phyloP scores from a whole-genome alignment of 495 filamentous ascomycete genomes.

The Aspergillus steynii region DNA sequence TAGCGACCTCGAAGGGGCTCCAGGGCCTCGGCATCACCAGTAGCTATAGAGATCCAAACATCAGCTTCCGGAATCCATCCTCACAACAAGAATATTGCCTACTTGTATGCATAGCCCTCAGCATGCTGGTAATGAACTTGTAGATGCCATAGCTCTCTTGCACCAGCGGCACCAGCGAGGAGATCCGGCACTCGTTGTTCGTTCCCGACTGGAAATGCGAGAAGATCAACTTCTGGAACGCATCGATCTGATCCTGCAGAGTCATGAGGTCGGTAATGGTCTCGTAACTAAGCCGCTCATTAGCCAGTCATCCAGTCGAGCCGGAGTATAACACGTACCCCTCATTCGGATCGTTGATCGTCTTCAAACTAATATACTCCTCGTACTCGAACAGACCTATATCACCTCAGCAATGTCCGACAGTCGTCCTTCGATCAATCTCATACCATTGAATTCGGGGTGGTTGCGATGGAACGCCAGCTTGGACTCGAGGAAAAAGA shows the following conservation, averaged over 20 bases:
- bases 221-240: slow-evolving; percentile 97
- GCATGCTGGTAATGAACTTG: slow-evolving; percentile 93
- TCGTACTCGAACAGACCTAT: slow-evolving; percentile 91
- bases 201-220: slow-evolving; percentile 87
- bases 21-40: slow-evolving; percentile 93
- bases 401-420: slow-evolving; percentile 17
- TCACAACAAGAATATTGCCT: slow-evolving; percentile 27
- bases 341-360: slow-evolving; percentile 98
- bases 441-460: slow-evolving; percentile 91
- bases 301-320: slow-evolving; percentile 8
- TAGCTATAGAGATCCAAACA: slow-evolving; percentile 51
- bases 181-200: slow-evolving; percentile 96
- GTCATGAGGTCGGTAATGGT: slow-evolving; percentile 96
- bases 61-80: slow-evolving; percentile 11
- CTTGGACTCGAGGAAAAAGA: slow-evolving; percentile 91
- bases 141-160: slow-evolving; percentile 99
- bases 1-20: slow-evolving; percentile 85
- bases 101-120: slow-evolving; percentile 96
- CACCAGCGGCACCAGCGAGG: slow-evolving; percentile 87
- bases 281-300: slow-evolving; percentile 63
- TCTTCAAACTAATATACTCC: slow-evolving; percentile 97
- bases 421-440: slow-evolving; percentile 3
- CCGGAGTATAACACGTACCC: slow-evolving; percentile 47
- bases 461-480: slow-evolving; percentile 92
- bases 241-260: slow-evolving; percentile 95